A percentile compares a stretch with the other conserved stretches of the same genome.
Conservation (phyloP, 805 yeast species). For the Kregervanrija delftensis region DNA sequence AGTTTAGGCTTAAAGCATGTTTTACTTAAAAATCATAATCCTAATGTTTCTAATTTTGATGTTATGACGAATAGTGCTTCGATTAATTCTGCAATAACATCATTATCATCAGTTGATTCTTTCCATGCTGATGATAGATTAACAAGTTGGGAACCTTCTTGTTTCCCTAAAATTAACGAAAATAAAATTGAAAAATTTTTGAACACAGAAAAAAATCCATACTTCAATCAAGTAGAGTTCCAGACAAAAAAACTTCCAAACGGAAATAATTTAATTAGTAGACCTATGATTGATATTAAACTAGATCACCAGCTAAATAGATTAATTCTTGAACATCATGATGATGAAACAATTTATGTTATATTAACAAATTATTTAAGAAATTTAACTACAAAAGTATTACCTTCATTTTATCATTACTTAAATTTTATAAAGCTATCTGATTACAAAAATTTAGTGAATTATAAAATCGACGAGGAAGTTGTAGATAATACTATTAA, state of each 20-base stretch:
- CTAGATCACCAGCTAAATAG: slow-evolving; percentile 12
- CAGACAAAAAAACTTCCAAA: slow-evolving; percentile 2
- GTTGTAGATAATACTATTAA: slow-evolving; percentile 3
- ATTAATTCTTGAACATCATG: slow-evolving; percentile 21
- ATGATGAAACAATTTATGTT: slow-evolving; percentile 23
- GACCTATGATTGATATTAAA: slow-evolving; percentile 18
- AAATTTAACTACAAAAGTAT: slow-evolving; percentile 15
- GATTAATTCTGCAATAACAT: slow-evolving; percentile 29
- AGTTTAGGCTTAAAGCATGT: background rate
- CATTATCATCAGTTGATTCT: slow-evolving; percentile 7
- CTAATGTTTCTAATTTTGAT: background rate
- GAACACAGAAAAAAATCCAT: slow-evolving; percentile 10
- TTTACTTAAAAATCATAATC: background rate
- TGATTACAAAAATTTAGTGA: slow-evolving; percentile 18
- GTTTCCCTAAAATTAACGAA: slow-evolving; percentile 8
- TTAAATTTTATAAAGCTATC: slow-evolving; percentile 12
- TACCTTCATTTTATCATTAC: slow-evolving; percentile 20
- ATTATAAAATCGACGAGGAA: slow-evolving; percentile 16
- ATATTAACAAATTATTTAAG: slow-evolving; percentile 18
- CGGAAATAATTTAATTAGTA: background rate
- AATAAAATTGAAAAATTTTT: slow-evolving; percentile 9
- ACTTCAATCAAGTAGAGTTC: slow-evolving; percentile 22
- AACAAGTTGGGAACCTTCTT: slow-evolving; percentile 13
- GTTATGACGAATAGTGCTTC: slow-evolving; percentile 12
- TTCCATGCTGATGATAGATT: slow-evolving; percentile 5